Evolutionary conservation across 1,139 yeast species (phyloP).

Genomic region (Saccharomycopsis crataegensis): DNA sequence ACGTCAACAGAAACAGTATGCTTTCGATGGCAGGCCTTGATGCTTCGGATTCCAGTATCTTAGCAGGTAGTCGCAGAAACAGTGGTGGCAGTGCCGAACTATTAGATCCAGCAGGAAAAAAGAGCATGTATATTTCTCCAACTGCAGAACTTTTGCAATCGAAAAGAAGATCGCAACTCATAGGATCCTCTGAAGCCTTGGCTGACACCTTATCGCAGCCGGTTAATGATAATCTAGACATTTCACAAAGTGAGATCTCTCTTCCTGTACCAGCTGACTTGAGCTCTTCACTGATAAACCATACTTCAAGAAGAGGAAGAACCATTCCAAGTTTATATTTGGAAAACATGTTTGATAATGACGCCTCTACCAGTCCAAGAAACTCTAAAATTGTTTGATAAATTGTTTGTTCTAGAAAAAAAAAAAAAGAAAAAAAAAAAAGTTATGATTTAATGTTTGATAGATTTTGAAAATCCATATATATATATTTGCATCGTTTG

Average conservation of each 20-base stretch:
- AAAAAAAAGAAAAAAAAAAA: neutral
- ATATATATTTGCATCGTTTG: neutral
- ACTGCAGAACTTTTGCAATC: conserved; percentile 51
- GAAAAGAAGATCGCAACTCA: neutral
- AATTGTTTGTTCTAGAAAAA: neutral
- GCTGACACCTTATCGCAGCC: neutral
- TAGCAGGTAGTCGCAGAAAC: neutral
- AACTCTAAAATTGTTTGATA: neutral
- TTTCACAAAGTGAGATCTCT: neutral
- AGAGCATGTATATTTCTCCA: conserved; percentile 60
- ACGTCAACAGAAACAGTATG: conserved; percentile 2
- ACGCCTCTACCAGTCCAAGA: neutral
- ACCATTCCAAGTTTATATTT: conserved; percentile 50
- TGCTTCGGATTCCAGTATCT: neutral
- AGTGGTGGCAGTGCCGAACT: neutral
- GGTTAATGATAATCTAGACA: neutral
- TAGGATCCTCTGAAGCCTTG: neutral
- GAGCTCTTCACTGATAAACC: neutral
- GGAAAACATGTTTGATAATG: conserved; percentile 41
- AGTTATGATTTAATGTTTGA: too few species aligned
- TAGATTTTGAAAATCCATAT: too few species aligned
- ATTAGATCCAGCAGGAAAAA: too few species aligned
- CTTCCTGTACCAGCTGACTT: conserved; percentile 8
- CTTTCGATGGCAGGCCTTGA: neutral
- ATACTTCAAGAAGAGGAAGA: conserved; percentile 17